These are phyloP conservation scores for Hydnum rufescens DNA, from an alignment of 768 basidiomycete genomes.

Conservation along the genomic window DNA sequence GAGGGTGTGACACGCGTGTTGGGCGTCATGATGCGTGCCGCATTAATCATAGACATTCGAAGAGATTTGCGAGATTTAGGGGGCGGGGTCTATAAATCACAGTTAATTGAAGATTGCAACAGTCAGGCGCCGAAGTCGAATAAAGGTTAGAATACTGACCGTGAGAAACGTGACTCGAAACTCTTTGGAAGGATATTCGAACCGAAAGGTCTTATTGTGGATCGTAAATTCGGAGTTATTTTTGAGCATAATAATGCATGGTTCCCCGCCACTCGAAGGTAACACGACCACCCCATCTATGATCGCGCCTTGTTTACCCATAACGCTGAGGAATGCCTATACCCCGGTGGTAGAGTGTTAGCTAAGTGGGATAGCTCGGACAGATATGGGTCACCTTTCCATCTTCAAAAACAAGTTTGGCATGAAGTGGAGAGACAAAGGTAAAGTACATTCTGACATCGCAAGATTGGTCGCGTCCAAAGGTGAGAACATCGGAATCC, in stretches of 20 bases:
- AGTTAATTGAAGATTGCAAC: not conserved
- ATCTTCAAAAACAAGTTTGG: conserved; percentile 46
- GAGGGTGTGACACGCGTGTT: conserved; percentile 18
- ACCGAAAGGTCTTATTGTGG: conserved; percentile 47
- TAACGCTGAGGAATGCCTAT: conserved; percentile 48
- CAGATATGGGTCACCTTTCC: conserved; percentile 26
- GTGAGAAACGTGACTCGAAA: conserved; percentile 28
- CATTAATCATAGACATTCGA: conserved; percentile 57
- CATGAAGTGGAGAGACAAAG: conserved; percentile 40
- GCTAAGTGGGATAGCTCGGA: conserved; percentile 7
- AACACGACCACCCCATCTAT: conserved; percentile 46
- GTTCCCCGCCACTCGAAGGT: conserved; percentile 21
- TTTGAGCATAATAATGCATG: conserved; percentile 23
- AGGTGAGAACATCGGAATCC: conserved; percentile 44
- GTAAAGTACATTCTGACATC: conserved; percentile 52
- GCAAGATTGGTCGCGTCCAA: conserved; percentile 45
- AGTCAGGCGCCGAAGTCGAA: not conserved
- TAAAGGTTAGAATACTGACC: conserved; percentile 1
- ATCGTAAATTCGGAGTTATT: conserved; percentile 52
- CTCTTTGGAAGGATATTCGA: conserved; percentile 57
- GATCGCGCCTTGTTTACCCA: conserved; percentile 35
- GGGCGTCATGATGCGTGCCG: conserved; percentile 54
- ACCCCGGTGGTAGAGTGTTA: not conserved
- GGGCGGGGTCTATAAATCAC: conserved; percentile 11
- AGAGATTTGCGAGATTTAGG: conserved; percentile 25